Percentiles rank a stretch among this genome's conserved stretches.
Conservation (phyloP, 1,284 basidiomycete species). For the Vanrija sp. region DNA sequence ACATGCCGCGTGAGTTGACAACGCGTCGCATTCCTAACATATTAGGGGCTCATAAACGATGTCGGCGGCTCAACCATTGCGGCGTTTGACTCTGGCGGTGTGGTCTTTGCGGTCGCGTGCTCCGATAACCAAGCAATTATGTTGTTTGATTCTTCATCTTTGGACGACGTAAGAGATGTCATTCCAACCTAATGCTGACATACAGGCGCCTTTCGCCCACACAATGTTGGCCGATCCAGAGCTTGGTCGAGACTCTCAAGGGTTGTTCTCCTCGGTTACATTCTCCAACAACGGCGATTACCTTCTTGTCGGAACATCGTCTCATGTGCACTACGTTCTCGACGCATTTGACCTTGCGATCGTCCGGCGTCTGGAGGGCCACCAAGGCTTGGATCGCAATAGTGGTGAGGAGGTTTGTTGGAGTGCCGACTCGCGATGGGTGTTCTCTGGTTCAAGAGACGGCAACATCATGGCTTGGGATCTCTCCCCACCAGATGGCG, state of each 20-base stretch:
- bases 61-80: constrained; percentile 68
- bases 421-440: constrained; percentile 86
- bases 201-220: constrained; percentile 71
- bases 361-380: constrained; percentile 77
- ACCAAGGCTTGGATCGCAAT: constrained; percentile 71
- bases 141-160: constrained; percentile 82
- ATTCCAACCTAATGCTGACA: background rate
- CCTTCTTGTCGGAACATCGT: constrained; percentile 87
- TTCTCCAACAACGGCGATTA: constrained; percentile 89
- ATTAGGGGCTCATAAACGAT: constrained; percentile 50
- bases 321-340: constrained; percentile 85
- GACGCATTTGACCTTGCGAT: constrained; percentile 81
- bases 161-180: constrained; percentile 61
- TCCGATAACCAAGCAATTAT: constrained; percentile 75
- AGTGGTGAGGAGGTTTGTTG: constrained; percentile 88
- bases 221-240: constrained; percentile 73
- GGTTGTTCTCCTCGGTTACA: constrained; percentile 82
- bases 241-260: constrained; percentile 65
- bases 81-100: constrained; percentile 83
- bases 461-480: constrained; percentile 81
- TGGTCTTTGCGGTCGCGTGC: constrained; percentile 89
- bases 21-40: background rate
- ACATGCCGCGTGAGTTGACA: constrained; percentile 58
- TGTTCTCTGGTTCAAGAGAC: constrained; percentile 69
- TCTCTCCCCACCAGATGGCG: constrained; percentile 43